A percentile compares a stretch with the other conserved stretches of the same genome.
phyloP scores from a whole-genome alignment of 2,329 filamentous ascomycete species.

The Diaporthe eres region DNA sequence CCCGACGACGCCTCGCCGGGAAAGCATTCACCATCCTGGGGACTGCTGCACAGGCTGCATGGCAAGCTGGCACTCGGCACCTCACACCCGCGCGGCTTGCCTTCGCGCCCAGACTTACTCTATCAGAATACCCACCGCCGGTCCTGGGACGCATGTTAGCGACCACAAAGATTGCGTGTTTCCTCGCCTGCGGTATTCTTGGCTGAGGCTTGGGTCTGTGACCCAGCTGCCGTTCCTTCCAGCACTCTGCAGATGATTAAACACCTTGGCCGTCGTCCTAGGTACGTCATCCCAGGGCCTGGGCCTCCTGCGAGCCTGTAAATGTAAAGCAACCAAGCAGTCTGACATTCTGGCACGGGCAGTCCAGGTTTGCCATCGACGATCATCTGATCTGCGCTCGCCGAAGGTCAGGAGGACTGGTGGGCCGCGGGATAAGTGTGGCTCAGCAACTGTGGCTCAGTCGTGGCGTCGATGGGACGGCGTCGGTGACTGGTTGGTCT shows the following conservation, averaged over 20 bases:
- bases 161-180: constrained; percentile 15
- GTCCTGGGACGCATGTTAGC: constrained; percentile 13
- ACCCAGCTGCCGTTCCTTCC: constrained; percentile 10
- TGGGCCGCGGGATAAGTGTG: background rate
- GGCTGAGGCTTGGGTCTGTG: constrained; percentile 17
- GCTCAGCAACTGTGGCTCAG: constrained; percentile 34
- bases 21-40: constrained; percentile 17
- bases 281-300: constrained; percentile 14
- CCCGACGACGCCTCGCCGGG: constrained; percentile 1
- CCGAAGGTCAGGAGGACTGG: background rate
- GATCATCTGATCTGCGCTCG: constrained; percentile 9
- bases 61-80: constrained; percentile 23
- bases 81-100: constrained; percentile 30
- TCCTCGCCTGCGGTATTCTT: constrained; percentile 24
- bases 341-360: background rate
- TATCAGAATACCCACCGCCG: background rate
- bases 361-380: constrained; percentile 17
- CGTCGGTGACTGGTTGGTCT: background rate
- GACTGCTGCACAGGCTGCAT: constrained; percentile 19
- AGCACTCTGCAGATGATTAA: constrained; percentile 6
- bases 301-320: constrained; percentile 3
- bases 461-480: background rate
- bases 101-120: constrained; percentile 16
- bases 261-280: constrained; percentile 10
- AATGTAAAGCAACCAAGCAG: background rate